These are phyloP conservation scores for Paracamarosporium sp. DNA, from an alignment of 2,329 filamentous ascomycete species.

Conservation along the genomic window DNA sequence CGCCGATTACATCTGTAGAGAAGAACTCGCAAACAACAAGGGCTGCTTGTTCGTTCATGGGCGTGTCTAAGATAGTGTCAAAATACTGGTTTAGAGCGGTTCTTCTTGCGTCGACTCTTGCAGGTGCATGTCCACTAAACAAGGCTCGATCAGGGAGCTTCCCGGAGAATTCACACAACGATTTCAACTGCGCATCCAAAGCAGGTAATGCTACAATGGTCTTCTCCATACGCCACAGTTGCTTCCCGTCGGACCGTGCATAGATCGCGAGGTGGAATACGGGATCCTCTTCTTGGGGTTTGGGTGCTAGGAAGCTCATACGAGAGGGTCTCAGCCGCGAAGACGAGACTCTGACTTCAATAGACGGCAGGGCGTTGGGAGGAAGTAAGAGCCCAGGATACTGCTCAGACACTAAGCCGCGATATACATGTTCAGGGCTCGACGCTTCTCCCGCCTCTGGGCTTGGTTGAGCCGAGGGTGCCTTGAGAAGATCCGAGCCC, in stretches of 20 bases:
- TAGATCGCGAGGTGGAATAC: slow-evolving; percentile 91
- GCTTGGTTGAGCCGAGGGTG: slow-evolving; percentile 40
- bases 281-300: slow-evolving; percentile 84
- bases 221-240: slow-evolving; percentile 96
- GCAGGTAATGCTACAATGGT: slow-evolving; percentile 81
- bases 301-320: slow-evolving; percentile 81
- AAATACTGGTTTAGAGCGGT: slow-evolving; percentile 84
- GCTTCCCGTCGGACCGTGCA: slow-evolving; percentile 74
- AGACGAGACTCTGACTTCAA: slow-evolving; percentile 86
- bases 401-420: slow-evolving; percentile 81
- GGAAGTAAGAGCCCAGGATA: slow-evolving; percentile 85
- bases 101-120: slow-evolving; percentile 87
- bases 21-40: slow-evolving; percentile 87
- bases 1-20: slow-evolving; percentile 69
- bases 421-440: slow-evolving; percentile 66
- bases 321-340: slow-evolving; percentile 94
- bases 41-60: slow-evolving; percentile 77
- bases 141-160: slow-evolving; percentile 83
- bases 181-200: slow-evolving; percentile 81
- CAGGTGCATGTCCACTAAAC: slow-evolving; percentile 91
- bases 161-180: slow-evolving; percentile 73
- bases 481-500: slow-evolving; percentile 34
- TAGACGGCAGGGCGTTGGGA: slow-evolving; percentile 85
- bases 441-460: slow-evolving; percentile 43
- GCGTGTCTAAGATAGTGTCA: slow-evolving; percentile 82